Evolutionary conservation across 768 basidiomycete genomes (phyloP).

Genomic region (Boletus pseudopeckii): DNA sequence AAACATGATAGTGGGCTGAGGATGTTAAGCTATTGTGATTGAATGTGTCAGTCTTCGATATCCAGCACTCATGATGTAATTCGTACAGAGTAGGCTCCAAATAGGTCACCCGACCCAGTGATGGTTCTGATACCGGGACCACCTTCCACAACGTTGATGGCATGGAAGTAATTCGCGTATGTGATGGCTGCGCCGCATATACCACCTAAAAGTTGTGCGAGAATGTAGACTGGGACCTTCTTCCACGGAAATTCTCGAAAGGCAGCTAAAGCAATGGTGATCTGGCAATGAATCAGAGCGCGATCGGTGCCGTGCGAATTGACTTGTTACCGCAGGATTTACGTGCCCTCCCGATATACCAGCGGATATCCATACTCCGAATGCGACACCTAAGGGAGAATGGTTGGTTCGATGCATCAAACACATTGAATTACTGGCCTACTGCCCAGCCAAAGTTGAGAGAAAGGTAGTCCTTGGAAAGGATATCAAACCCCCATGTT

Average conservation of each 20-base stretch:
- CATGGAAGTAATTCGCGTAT: constrained; percentile 60
- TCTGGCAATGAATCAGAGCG: constrained; percentile 28
- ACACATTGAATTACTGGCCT: constrained; percentile 2
- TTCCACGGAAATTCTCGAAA: constrained; percentile 73
- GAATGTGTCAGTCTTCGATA: neutral
- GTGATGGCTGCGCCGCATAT: constrained; percentile 49
- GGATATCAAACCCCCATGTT: neutral
- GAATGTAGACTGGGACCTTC: constrained; percentile 67
- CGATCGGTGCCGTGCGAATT: neutral
- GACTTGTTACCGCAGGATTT: constrained; percentile 53
- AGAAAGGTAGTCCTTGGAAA: constrained; percentile 15
- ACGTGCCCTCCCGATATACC: constrained; percentile 69
- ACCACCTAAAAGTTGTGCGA: constrained; percentile 56
- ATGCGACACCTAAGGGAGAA: constrained; percentile 39
- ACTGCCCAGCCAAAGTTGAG: constrained; percentile 24
- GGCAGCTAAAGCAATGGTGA: constrained; percentile 61
- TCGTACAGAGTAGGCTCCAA: constrained; percentile 54
- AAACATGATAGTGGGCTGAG: constrained; percentile 39
- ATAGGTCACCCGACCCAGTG: constrained; percentile 47
- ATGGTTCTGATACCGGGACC: constrained; percentile 47
- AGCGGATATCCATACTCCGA: constrained; percentile 62
- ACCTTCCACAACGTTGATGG: constrained; percentile 58
- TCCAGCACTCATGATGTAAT: neutral
- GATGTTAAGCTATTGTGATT: constrained; percentile 27
- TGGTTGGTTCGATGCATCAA: neutral